Conservation (phyloP, 495 filamentous ascomycete species). For the Xylaria longipes region DNA sequence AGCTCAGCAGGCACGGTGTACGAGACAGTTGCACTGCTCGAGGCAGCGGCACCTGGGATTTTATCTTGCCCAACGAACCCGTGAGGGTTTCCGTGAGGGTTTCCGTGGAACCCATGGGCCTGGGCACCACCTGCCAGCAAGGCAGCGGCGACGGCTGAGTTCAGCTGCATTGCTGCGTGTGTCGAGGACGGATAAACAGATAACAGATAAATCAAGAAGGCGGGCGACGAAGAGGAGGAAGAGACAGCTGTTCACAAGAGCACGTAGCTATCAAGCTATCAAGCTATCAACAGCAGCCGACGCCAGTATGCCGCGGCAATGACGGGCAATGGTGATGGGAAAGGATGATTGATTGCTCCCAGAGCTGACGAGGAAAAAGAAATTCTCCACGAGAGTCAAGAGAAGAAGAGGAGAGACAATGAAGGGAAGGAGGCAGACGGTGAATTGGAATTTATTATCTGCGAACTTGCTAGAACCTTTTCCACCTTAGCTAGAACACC, state of each 20-base stretch:
- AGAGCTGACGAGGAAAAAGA: conserved; percentile 24
- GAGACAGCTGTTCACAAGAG: conserved; percentile 30
- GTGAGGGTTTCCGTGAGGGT: conserved; percentile 51
- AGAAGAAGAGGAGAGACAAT: conserved; percentile 22
- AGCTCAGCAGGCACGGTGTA: conserved; percentile 52
- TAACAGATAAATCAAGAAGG: background rate
- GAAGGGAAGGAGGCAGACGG: conserved; percentile 9
- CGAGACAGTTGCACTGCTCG: conserved; percentile 11
- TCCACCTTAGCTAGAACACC: conserved; percentile 18
- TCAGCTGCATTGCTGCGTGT: conserved; percentile 68
- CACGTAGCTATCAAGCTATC: conserved; percentile 6
- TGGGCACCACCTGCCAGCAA: conserved; percentile 71
- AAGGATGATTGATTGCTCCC: conserved; percentile 19
- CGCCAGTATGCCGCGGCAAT: background rate
- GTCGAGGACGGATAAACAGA: background rate
- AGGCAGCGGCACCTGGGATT: conserved; percentile 62
- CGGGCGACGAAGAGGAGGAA: conserved; percentile 25
- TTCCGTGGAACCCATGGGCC: conserved; percentile 73
- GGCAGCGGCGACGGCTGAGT: conserved; percentile 76
- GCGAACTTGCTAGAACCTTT: conserved; percentile 26
- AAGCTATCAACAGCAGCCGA: background rate
- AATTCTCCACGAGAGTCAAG: conserved; percentile 24
- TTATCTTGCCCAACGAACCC: conserved; percentile 32
- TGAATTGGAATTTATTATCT: conserved; percentile 29
- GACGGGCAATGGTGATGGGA: conserved; percentile 10